Conservation (phyloP, 768 basidiomycete species). For the Podaxis pistillaris region DNA sequence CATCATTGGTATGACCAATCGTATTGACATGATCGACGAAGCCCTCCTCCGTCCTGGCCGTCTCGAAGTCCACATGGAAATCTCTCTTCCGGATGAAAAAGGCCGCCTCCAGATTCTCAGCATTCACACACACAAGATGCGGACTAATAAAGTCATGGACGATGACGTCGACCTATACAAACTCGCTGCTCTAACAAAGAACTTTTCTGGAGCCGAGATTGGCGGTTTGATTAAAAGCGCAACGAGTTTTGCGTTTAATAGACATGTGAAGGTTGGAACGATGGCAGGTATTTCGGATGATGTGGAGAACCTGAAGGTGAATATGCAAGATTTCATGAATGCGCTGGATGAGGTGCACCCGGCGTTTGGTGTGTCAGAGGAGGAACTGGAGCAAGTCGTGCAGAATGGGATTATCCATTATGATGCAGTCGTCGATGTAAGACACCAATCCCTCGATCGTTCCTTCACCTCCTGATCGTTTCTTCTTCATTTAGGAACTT, state of each 20-base stretch:
- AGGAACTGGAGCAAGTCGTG: slow-evolving; percentile 89
- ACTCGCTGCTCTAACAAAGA: slow-evolving; percentile 85
- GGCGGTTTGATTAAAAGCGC: slow-evolving; percentile 96
- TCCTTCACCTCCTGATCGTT: not conserved
- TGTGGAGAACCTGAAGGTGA: slow-evolving; percentile 89
- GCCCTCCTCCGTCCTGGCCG: slow-evolving; percentile 96
- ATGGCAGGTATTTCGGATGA: slow-evolving; percentile 97
- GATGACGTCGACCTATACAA: slow-evolving; percentile 78
- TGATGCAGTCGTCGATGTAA: slow-evolving; percentile 70
- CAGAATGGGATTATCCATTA: slow-evolving; percentile 97
- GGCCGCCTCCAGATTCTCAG: slow-evolving; percentile 92
- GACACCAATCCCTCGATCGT: slow-evolving; percentile 24
- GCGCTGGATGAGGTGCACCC: slow-evolving; percentile 95
- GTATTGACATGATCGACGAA: slow-evolving; percentile 98
- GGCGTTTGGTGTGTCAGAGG: slow-evolving; percentile 96
- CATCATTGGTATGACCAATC: slow-evolving; percentile 99
- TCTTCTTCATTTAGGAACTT: slow-evolving; percentile 59
- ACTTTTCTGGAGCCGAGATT: slow-evolving; percentile 97
- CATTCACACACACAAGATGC: slow-evolving; percentile 96
- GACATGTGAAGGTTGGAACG: slow-evolving; percentile 97
- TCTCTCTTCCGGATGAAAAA: slow-evolving; percentile 91
- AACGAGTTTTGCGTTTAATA: slow-evolving; percentile 95
- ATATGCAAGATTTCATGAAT: slow-evolving; percentile 80
- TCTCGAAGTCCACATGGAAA: slow-evolving; percentile 99
- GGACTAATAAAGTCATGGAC: slow-evolving; percentile 87